Base-by-base conservation (phyloP, 2,329 filamentous ascomycete genomes). In the Penicillium sp. region DNA sequence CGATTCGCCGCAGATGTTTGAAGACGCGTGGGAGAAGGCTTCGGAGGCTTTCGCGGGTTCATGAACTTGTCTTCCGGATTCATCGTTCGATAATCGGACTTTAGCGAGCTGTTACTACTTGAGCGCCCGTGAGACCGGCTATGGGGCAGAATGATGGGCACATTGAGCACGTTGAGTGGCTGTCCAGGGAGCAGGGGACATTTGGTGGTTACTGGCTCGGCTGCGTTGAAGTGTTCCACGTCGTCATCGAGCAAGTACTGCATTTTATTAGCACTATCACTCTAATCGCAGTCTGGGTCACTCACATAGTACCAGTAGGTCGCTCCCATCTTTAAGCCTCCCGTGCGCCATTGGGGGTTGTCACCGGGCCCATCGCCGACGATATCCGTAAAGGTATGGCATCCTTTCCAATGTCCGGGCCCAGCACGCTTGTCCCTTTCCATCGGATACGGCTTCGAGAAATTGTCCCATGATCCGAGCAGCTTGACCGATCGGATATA, bases 391-490 rank as follows among this genome's bases (percentile, higher is more conserved):
- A 95, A 95, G 32, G 82, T 82, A 74, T 93, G 88, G 68, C 89
- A 95, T 38, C 90, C 92, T 64, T 84, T 84, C 90, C 90, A 96
- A 69, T 89, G 83, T 55, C 84, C 83, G 50, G 78, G 78, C 58
- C 88, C 87, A 60, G 87, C 83, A 66, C 87, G 83, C 56, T 74
- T 75, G 72, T 97, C 92, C 61, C 84, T 82, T 67, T 92, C 83
- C 84, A 97, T 90, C 40, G 76, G 76, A 75, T 95, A 92, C 43
- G 82, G 76, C 64, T 80, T 83, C 53, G 79, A 77, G 72, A 96
- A 96, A 75, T 95, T 95, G 75, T 96, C 91, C 92, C 92, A 97
- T 56, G 90, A 95, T 55, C 92, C 92, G 61, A 93, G 78, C 40
- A 96, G 79, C 65, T 88, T 83, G 58, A 96, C 88, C 39, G 85